A percentile compares a stretch with the other conserved stretches of the same genome.
These are phyloP conservation scores for Geotrichum citri-aurantii DNA, from an alignment of 1,139 yeast genomes.

Conservation along the genomic window DNA sequence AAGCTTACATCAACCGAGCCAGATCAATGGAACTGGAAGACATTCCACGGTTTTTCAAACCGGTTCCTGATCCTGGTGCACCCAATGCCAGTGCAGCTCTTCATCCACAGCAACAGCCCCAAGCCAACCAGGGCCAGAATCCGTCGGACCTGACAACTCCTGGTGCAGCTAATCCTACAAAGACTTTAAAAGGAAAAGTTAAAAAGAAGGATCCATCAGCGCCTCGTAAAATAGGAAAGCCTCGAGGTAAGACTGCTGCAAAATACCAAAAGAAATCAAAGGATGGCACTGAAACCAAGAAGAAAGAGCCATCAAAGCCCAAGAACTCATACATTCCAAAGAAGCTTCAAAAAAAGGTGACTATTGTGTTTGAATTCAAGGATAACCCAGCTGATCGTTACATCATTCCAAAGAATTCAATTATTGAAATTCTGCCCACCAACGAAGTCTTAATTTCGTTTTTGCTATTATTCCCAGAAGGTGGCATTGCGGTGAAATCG, in stretches of 20 bases:
- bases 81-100: constrained; percentile 3
- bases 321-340: constrained; percentile 26
- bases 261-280: constrained; percentile 7
- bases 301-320: constrained; percentile 20
- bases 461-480: constrained; percentile 41
- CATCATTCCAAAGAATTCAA: constrained; percentile 65
- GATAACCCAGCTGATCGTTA: constrained; percentile 76
- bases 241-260: constrained; percentile 26
- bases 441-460: constrained; percentile 60
- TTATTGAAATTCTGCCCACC: constrained; percentile 55
- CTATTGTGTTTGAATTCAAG: constrained; percentile 74
- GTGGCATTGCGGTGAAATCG: constrained; percentile 19
- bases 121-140: constrained; percentile 5
- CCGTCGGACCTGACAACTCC: constrained; percentile 11
- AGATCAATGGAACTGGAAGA: constrained; percentile 61
- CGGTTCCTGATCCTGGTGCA: constrained; percentile 16
- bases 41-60: constrained; percentile 22
- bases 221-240: constrained; percentile 27
- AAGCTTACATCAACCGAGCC: constrained; percentile 70
- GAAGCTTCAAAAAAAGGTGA: constrained; percentile 50
- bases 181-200: constrained; percentile 22
- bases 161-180: constrained; percentile 23
- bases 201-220: constrained; percentile 17
- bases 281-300: constrained; percentile 13
- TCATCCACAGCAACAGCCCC: constrained; percentile 12